Base-by-base conservation (phyloP, 2,329 filamentous ascomycete genomes). In the Raffaelea albimanens region DNA sequence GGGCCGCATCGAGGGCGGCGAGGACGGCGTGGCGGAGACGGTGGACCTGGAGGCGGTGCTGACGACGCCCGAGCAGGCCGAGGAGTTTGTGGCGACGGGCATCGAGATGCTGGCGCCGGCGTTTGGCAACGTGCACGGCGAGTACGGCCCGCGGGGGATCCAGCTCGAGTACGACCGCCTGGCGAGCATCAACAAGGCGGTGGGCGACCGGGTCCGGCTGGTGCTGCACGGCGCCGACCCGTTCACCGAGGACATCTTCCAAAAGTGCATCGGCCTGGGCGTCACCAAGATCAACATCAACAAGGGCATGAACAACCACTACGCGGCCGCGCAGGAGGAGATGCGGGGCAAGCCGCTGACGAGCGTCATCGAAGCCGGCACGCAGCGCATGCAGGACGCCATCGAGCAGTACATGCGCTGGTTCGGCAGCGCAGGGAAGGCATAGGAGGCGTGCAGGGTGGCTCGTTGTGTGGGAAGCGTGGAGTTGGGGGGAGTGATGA, bases 71-170 rank as follows among this genome's bases (percentile, higher is more conserved):
- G 81, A 84, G 52, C 77, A 88, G 63, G 82, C 80, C 8, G 72
- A 80, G 52, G 78, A 85, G 56, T 88, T 89, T 56, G 73, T 86
- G 4, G 73, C 69, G 2, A 84, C 82, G 11, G 84, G 83, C 1
- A 84, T 88, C 57, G 80, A 88, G 57, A 83, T 82, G 67, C 67
- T 89, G 14, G 85, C 85, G 3, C 85, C 84, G 0, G 82, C 82
- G 1, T 86, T 88, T 64, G 84, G 84, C 3, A 88, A 87, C 57
- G 80, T 88, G 40, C 84, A 88, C 63, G 84, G 84, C 5, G 77
- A 81, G 55, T 87, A 88, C 62, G 83, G 83, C 0, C 73, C 78
- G 0, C 65, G 76, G 16, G 83, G 83, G 0, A 77, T 81, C 21
- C 68, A 73, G 59, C 62, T 84, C 18, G 81, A 85, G 57, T 83